phyloP scores from a whole-genome alignment of 2,329 filamentous ascomycete species.

The Xylariaceae sp. region DNA sequence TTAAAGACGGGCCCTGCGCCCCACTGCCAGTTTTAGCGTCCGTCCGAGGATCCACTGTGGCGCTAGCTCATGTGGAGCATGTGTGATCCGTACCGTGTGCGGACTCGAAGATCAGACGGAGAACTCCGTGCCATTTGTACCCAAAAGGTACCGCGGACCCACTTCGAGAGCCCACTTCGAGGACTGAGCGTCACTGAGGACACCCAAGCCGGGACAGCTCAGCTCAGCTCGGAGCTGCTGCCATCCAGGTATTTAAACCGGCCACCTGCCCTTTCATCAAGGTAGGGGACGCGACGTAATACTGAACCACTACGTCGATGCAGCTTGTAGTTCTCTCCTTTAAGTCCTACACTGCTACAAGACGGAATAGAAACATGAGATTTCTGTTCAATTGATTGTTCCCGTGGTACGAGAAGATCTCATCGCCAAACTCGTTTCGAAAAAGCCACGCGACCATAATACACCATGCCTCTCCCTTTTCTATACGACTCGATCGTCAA shows the following conservation, averaged over 20 bases:
- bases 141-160: too few species aligned
- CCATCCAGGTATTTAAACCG: too few species aligned
- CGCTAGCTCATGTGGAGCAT: too few species aligned
- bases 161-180: not conserved
- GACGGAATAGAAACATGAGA: not conserved
- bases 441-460: not conserved
- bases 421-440: not conserved
- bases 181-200: not conserved
- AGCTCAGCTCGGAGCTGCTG: too few species aligned
- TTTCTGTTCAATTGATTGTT: not conserved
- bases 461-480: slow-evolving; percentile 39
- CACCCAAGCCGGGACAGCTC: not conserved
- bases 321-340: not conserved
- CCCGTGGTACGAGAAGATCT: not conserved
- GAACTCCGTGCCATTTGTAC: too few species aligned
- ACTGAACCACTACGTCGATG: not conserved
- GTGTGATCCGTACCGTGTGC: too few species aligned
- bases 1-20: too few species aligned
- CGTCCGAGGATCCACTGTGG: too few species aligned
- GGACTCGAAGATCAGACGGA: too few species aligned
- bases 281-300: not conserved
- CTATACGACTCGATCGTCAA: slow-evolving; percentile 42
- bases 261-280: too few species aligned
- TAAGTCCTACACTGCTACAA: too few species aligned
- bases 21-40: too few species aligned